phyloP scores from a whole-genome alignment of 495 filamentous ascomycete genomes.

The Lophiostoma macrostomum region DNA sequence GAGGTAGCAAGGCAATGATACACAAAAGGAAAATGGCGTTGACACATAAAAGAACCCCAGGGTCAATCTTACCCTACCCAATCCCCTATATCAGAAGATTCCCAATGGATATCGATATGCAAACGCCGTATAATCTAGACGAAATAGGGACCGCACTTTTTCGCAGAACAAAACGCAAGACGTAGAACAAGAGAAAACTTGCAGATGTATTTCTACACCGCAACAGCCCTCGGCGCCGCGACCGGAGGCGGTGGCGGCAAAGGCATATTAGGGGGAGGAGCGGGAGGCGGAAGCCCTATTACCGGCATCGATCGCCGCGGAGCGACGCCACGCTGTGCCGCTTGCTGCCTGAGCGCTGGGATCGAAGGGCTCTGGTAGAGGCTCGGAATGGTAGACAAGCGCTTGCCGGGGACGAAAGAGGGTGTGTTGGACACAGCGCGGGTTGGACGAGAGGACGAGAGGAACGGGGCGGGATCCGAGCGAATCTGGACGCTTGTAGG shows the following conservation, averaged over 20 bases:
- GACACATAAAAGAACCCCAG: too few species aligned
- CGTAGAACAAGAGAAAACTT: too few species aligned
- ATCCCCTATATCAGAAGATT: too few species aligned
- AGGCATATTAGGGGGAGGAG: constrained; percentile 37
- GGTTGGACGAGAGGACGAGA: constrained; percentile 28
- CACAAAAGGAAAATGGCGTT: too few species aligned
- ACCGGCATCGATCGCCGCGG: constrained; percentile 31
- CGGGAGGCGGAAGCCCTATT: constrained; percentile 38
- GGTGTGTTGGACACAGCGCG: constrained; percentile 27
- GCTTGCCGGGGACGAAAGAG: constrained; percentile 19
- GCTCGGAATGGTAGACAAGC: constrained; percentile 12
- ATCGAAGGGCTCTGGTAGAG: constrained; percentile 4
- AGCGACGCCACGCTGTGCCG: constrained; percentile 6
- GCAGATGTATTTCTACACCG: too few species aligned
- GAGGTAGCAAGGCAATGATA: too few species aligned
- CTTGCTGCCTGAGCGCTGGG: constrained; percentile 6
- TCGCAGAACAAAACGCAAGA: too few species aligned
- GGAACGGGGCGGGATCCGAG: constrained; percentile 37
- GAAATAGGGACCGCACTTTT: too few species aligned
- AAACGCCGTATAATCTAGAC: too few species aligned
- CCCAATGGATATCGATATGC: too few species aligned
- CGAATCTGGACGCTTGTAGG: constrained; percentile 40
- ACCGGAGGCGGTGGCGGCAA: constrained; percentile 35
- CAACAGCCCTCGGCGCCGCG: not conserved
- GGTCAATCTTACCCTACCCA: too few species aligned